phyloP scores from a whole-genome alignment of 1,139 yeast genomes.

The Candida gigantensis region DNA sequence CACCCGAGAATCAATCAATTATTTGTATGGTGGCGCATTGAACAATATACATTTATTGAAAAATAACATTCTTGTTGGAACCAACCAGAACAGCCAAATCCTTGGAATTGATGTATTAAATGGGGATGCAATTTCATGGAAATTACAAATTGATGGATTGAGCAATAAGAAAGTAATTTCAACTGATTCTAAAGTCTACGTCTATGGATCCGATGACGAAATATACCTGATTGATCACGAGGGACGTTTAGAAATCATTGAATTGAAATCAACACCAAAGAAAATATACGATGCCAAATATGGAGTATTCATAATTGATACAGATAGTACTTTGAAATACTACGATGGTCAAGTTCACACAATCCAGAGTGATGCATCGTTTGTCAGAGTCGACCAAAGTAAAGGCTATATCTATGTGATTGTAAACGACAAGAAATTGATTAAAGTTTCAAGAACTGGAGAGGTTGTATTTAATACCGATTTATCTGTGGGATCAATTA shows the following conservation, averaged over 20 bases:
- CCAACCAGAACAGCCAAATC: constrained; percentile 27
- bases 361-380: constrained; percentile 6
- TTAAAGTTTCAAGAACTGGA: constrained; percentile 15
- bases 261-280: constrained; percentile 4
- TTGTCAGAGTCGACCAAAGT: constrained; percentile 11
- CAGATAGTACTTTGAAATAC: constrained; percentile 15
- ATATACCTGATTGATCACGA: constrained; percentile 11
- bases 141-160: constrained; percentile 10
- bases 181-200: constrained; percentile 8
- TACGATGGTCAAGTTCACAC: constrained; percentile 7
- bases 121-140: constrained; percentile 18
- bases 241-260: constrained; percentile 10
- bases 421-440: constrained; percentile 14
- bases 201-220: constrained; percentile 10
- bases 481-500: constrained; percentile 13
- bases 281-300: constrained; percentile 8
- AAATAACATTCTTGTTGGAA: constrained; percentile 22
- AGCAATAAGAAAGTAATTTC: constrained; percentile 3
- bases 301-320: constrained; percentile 23
- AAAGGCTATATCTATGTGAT: constrained; percentile 17
- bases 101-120: constrained; percentile 21
- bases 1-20: constrained; percentile 31
- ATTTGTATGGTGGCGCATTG: constrained; percentile 21
- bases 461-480: constrained; percentile 7
- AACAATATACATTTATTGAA: constrained; percentile 10